Conservation (phyloP, 1,284 basidiomycete species). For the Grifola frondosa region DNA sequence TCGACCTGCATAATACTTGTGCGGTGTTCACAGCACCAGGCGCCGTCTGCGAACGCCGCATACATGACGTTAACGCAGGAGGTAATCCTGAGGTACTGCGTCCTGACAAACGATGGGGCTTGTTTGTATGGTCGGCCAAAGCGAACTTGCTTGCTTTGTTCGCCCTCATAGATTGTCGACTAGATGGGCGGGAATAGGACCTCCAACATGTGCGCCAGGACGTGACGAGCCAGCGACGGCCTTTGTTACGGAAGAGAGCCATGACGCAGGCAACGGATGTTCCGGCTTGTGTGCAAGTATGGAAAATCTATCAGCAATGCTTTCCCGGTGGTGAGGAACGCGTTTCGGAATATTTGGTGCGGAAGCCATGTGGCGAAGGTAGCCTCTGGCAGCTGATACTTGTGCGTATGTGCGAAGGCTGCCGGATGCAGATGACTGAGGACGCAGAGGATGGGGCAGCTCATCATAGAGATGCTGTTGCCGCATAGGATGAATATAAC, state of each 20-base stretch:
- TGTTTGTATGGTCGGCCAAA: slow-evolving; percentile 17
- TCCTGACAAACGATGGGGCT: slow-evolving; percentile 8
- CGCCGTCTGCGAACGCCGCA: slow-evolving; percentile 25
- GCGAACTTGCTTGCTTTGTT: slow-evolving; percentile 18
- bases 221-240: slow-evolving; percentile 50
- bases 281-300: slow-evolving; percentile 19
- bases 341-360: slow-evolving; percentile 49
- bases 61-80: slow-evolving; percentile 24
- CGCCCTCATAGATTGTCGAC: slow-evolving; percentile 18
- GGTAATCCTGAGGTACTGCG: slow-evolving; percentile 20
- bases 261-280: slow-evolving; percentile 49
- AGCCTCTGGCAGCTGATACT: slow-evolving; percentile 54
- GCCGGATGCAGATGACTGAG: slow-evolving; percentile 28
- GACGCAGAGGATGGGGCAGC: slow-evolving; percentile 21
- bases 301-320: slow-evolving; percentile 15
- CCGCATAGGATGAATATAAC: slow-evolving; percentile 15
- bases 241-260: slow-evolving; percentile 62
- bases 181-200: slow-evolving; percentile 31
- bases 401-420: slow-evolving; percentile 31
- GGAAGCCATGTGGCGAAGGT: slow-evolving; percentile 70
- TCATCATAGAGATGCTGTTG: slow-evolving; percentile 18
- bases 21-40: slow-evolving; percentile 49
- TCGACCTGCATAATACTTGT: slow-evolving; percentile 61
- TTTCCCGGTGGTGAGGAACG: slow-evolving; percentile 9
- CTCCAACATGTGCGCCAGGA: slow-evolving; percentile 43